These are phyloP conservation scores for Pythium phragmitis DNA, from an alignment of 352 stramenopile genomes.

Conservation along the genomic window DNA sequence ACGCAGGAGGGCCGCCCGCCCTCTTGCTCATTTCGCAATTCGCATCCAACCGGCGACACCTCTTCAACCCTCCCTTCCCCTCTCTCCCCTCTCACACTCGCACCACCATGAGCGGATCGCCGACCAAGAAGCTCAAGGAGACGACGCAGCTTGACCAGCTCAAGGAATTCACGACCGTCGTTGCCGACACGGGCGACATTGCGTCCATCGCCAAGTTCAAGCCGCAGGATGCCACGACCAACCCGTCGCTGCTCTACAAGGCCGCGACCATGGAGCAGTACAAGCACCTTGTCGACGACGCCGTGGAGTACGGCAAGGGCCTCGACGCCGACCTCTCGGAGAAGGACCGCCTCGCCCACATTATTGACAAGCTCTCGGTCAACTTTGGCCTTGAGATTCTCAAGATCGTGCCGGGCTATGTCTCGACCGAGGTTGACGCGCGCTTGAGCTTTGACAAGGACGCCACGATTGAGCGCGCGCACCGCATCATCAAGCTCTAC, in stretches of 20 bases:
- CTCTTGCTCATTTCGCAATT: slow-evolving; percentile 71
- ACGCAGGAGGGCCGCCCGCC: background rate
- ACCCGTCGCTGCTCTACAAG: slow-evolving; percentile 99
- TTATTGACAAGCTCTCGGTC: slow-evolving; percentile 98
- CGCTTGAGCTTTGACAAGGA: slow-evolving; percentile 96
- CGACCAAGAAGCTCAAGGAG: slow-evolving; percentile 77
- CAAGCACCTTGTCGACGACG: slow-evolving; percentile 94
- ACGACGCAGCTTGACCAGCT: slow-evolving; percentile 92
- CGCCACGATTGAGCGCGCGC: slow-evolving; percentile 88
- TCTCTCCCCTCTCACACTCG: slow-evolving; percentile 11
- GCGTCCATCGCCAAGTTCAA: slow-evolving; percentile 90
- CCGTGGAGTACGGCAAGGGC: slow-evolving; percentile 91
- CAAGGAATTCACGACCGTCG: slow-evolving; percentile 96
- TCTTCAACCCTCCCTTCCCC: background rate
- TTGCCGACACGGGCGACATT: slow-evolving; percentile 98
- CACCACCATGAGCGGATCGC: slow-evolving; percentile 49
- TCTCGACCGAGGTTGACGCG: slow-evolving; percentile 99
- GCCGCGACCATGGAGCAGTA: slow-evolving; percentile 96
- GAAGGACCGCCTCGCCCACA: slow-evolving; percentile 85
- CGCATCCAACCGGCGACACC: slow-evolving; percentile 40
- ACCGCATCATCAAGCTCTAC: slow-evolving; percentile 97
- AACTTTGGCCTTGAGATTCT: slow-evolving; percentile 98
- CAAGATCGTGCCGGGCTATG: slow-evolving; percentile 95
- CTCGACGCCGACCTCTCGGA: slow-evolving; percentile 64
- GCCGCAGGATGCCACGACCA: slow-evolving; percentile 98